Percentiles rank a stretch among this genome's conserved stretches.
These are phyloP conservation scores for Alternaria viburni DNA, from an alignment of 2,329 filamentous ascomycete species.

Conservation along the genomic window DNA sequence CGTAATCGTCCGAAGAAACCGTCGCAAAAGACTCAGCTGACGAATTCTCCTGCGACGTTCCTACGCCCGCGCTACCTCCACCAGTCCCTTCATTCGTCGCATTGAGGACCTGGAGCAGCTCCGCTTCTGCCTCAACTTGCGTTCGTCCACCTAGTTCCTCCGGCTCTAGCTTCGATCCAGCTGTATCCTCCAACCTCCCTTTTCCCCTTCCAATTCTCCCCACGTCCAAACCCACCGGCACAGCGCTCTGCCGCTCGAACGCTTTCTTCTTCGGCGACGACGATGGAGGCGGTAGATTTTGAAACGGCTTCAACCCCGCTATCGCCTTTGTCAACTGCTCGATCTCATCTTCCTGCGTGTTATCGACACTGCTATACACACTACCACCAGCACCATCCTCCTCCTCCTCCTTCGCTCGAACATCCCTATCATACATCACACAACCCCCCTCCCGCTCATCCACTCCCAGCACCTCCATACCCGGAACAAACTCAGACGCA, in stretches of 20 bases:
- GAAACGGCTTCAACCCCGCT: not conserved
- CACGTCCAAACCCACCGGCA: conserved; percentile 5
- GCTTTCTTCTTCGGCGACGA: not conserved
- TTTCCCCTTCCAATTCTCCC: not conserved
- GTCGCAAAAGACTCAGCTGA: conserved; percentile 1
- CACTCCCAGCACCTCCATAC: accelerated
- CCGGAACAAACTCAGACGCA: not conserved
- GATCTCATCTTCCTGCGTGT: not conserved
- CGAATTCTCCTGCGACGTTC: not conserved
- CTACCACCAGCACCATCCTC: not conserved
- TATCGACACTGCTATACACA: not conserved
- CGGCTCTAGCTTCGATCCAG: accelerated
- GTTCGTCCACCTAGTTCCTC: not conserved
- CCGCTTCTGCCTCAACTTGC: not conserved
- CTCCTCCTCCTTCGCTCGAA: accelerated
- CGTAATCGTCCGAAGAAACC: conserved; percentile 1
- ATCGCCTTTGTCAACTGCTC: not conserved
- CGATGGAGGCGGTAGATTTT: not conserved
- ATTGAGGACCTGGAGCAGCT: not conserved
- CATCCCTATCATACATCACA: not conserved
- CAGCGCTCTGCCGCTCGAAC: conserved; percentile 1
- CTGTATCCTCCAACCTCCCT: not conserved
- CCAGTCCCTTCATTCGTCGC: not conserved
- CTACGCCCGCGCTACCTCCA: not conserved
- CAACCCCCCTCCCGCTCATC: not conserved